Evolutionary conservation across 2,329 filamentous ascomycete species (phyloP).

Genomic region (Aspergillus fructus): DNA sequence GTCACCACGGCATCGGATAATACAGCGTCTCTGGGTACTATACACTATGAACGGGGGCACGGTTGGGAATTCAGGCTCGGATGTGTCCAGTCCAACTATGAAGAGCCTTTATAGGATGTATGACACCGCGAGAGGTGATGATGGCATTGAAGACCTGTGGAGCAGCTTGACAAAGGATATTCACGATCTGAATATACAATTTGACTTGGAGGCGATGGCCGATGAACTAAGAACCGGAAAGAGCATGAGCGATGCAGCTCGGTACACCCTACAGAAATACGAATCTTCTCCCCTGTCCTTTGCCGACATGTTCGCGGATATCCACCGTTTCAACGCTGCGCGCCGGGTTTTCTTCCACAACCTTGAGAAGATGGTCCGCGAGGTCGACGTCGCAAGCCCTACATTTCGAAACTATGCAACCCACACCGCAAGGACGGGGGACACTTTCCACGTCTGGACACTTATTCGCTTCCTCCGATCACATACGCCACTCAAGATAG

Average conservation of each 20-base stretch:
- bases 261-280: constrained; percentile 24
- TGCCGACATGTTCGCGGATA: constrained; percentile 28
- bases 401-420: constrained; percentile 32
- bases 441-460: constrained; percentile 26
- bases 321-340: constrained; percentile 26
- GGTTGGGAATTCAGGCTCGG: constrained; percentile 21
- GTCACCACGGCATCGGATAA: constrained; percentile 26
- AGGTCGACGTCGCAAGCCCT: constrained; percentile 35
- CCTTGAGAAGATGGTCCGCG: constrained; percentile 31
- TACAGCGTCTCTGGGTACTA: constrained; percentile 35
- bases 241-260: constrained; percentile 22
- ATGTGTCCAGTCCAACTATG: constrained; percentile 22
- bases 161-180: constrained; percentile 28
- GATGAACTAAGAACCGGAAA: constrained; percentile 27
- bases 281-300: constrained; percentile 29
- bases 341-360: constrained; percentile 26
- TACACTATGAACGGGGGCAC: constrained; percentile 23
- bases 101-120: constrained; percentile 29
- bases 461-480: constrained; percentile 35
- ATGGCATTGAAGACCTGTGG: constrained; percentile 22
- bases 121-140: constrained; percentile 18
- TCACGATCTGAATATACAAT: constrained; percentile 30
- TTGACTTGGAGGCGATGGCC: constrained; percentile 28
- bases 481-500: constrained; percentile 40
- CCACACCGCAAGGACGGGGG: constrained; percentile 30